These are phyloP conservation scores for Yueomyces sinensis DNA, from an alignment of 805 yeast species.

Conservation along the genomic window DNA sequence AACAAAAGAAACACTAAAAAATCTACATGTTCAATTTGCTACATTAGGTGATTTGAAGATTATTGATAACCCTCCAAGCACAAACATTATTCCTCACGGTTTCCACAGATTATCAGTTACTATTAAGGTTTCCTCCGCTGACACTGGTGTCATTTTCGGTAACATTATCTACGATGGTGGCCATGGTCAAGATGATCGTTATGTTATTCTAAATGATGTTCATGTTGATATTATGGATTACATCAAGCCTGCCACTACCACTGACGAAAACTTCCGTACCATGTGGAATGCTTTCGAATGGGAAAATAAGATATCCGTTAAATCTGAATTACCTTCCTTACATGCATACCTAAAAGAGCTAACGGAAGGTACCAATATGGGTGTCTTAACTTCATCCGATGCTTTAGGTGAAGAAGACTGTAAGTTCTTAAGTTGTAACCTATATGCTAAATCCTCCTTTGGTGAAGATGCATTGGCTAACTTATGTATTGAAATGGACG, in stretches of 20 bases:
- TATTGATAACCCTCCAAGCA: conserved; percentile 79
- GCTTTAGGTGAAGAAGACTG: conserved; percentile 73
- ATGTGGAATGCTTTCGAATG: conserved; percentile 99
- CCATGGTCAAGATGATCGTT: conserved; percentile 77
- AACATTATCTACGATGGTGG: conserved; percentile 94
- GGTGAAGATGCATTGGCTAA: conserved; percentile 98
- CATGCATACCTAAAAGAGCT: conserved; percentile 68
- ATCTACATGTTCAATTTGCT: conserved; percentile 87
- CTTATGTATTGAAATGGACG: conserved; percentile 75
- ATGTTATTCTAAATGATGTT: conserved; percentile 86
- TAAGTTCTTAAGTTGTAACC: conserved; percentile 77
- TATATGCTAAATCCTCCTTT: conserved; percentile 83
- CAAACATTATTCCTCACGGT: conserved; percentile 94
- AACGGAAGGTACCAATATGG: conserved; percentile 75
- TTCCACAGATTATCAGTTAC: conserved; percentile 84
- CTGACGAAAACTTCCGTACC: conserved; percentile 80
- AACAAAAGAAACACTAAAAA: conserved; percentile 80
- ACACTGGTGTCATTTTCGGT: conserved; percentile 96
- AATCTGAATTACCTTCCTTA: conserved; percentile 51
- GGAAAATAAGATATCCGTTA: conserved; percentile 94
- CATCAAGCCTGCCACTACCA: conserved; percentile 85
- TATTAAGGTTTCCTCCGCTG: conserved; percentile 90
- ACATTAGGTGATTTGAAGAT: conserved; percentile 93
- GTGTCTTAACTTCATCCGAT: conserved; percentile 84
- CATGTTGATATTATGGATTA: conserved; percentile 96